Evolutionary conservation across 257 asterid species (phyloP), one percentile per base, ranked within the genome.

Genomic region (Solanum infundibuliforme): DNA sequence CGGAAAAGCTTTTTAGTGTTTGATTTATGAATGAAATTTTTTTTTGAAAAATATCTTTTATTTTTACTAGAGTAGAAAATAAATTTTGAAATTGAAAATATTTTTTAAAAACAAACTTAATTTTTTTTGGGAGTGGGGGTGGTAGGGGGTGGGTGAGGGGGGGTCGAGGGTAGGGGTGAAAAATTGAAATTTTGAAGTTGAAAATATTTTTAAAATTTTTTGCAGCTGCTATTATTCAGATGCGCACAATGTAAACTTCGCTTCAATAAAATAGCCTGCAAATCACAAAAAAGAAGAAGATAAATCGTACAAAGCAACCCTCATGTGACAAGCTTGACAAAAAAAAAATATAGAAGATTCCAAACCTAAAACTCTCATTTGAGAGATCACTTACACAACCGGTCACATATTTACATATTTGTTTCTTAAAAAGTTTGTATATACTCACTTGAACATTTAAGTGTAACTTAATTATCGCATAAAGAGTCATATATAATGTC

Each of bases 261-360:
- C 25, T 60, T 0, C 68, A 58, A 3, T 58, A 8, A 20, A 58
- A 55, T 58, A 21, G 5, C 5, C 0, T 58, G 27, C 5, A 58
- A 58, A 60, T 1, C 0, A 62, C 29, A 8, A 23, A 60, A 60
- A 60, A 9, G 32, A 31, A 31, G 32, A 31, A 31, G 0, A 9
- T 10, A 27, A 5, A 12, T 0, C 1, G 1, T 8, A 27, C 36
- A 2, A 68, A 1, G 2, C 3, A 27, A 68, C 1, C 7, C 6
- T 11, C 69, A 8, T 25, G 7, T 9, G 31, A 4, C 3, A 0
- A 11, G 12, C 18, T 65, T 5, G 18, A 65, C 3, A 8, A 4
- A 11, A 8, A 12, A 5, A 25, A 21, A 3, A 25, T 25, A 12
- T 5, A 10, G 12, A n/a, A 10, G 1, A 52, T 52, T 52, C 23